A percentile compares a stretch with the other conserved stretches of the same genome.
Evolutionary conservation across 2,329 filamentous ascomycete genomes (phyloP).

Genomic region (Fusarium sulawesiense): DNA sequence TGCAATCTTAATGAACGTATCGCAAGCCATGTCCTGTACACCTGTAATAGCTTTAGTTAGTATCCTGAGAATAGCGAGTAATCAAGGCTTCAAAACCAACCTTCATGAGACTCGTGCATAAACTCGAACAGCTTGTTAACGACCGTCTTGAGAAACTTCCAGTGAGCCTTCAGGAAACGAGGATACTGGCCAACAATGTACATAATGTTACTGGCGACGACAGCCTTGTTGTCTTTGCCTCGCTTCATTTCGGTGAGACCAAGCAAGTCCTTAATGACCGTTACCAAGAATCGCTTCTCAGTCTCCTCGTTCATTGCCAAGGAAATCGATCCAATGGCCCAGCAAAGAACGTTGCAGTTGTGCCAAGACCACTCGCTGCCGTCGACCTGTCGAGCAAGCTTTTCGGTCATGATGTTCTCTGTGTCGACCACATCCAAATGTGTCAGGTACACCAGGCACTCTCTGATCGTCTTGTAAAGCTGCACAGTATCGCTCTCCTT

Average conservation of each 20-base stretch:
- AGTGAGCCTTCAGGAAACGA: slow-evolving; percentile 97
- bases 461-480: slow-evolving; percentile 97
- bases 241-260: slow-evolving; percentile 99
- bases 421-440: slow-evolving; percentile 98
- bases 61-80: background rate
- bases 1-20: slow-evolving; percentile 99
- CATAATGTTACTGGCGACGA: slow-evolving; percentile 99
- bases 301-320: slow-evolving; percentile 99
- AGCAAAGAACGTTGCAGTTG: slow-evolving; percentile 99
- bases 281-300: slow-evolving; percentile 97
- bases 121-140: slow-evolving; percentile 99
- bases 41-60: slow-evolving; percentile 60
- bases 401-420: slow-evolving; percentile 99
- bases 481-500: slow-evolving; percentile 99
- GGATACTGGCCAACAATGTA: slow-evolving; percentile 99
- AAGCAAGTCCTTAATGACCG: slow-evolving; percentile 97
- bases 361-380: slow-evolving; percentile 98
- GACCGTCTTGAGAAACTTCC: slow-evolving; percentile 99
- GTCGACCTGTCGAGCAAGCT: slow-evolving; percentile 94
- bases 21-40: slow-evolving; percentile 99
- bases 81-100: slow-evolving; percentile 56
- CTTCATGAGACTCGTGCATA: slow-evolving; percentile 99
- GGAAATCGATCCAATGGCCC: slow-evolving; percentile 98
- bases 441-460: slow-evolving; percentile 96
- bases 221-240: slow-evolving; percentile 99